These are phyloP conservation scores for Leucocoprinus birnbaumii DNA, from an alignment of 768 basidiomycete genomes.

Conservation along the genomic window DNA sequence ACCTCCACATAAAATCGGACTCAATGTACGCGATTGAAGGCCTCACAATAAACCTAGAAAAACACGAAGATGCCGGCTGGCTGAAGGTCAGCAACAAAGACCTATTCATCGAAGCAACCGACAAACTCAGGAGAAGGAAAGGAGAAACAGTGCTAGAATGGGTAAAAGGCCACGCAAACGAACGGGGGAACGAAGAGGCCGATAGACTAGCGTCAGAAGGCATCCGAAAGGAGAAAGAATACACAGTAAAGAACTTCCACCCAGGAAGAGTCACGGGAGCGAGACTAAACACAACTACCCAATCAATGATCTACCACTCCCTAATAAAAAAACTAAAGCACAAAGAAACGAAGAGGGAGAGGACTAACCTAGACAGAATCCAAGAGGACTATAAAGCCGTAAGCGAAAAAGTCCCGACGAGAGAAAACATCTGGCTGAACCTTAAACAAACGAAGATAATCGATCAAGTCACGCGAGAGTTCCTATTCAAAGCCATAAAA, in stretches of 20 bases:
- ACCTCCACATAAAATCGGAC: neutral
- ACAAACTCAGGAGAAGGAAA: neutral
- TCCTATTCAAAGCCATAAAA: neutral
- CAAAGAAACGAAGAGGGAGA: neutral
- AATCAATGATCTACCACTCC: neutral
- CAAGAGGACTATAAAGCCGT: neutral
- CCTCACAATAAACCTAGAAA: neutral
- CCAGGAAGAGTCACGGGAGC: neutral
- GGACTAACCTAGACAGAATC: neutral
- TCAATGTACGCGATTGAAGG: slow-evolving; percentile 2
- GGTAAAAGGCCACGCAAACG: neutral
- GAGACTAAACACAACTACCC: neutral
- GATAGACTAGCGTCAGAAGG: slow-evolving; percentile 20
- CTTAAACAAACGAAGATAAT: neutral
- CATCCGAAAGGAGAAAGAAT: neutral
- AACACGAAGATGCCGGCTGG: neutral
- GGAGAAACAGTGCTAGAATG: neutral
- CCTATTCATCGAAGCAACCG: neutral
- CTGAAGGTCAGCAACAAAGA: neutral
- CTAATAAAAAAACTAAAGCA: neutral
- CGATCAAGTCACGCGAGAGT: neutral
- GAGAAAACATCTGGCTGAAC: neutral
- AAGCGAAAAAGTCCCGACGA: neutral
- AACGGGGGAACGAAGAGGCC: slow-evolving; percentile 22
- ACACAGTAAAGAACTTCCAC: neutral